Conservation (phyloP, 805 yeast genomes). For the Starmerella davenportii region DNA sequence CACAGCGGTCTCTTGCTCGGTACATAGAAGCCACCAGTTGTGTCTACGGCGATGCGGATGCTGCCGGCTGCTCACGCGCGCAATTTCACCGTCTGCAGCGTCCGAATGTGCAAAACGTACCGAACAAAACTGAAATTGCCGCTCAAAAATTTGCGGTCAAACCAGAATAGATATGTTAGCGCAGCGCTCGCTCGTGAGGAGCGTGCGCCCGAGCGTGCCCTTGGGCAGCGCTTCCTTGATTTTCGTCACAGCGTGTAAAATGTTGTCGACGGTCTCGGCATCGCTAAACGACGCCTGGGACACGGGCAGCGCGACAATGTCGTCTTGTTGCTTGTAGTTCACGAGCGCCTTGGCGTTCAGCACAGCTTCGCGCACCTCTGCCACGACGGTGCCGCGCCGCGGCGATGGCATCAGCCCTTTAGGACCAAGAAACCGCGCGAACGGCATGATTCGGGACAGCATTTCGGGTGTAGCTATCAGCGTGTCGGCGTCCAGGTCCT, state of each 20-base stretch:
- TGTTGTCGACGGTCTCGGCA: conserved; percentile 51
- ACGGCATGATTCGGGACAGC: conserved; percentile 36
- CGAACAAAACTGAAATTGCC: too few species aligned
- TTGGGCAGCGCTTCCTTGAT: conserved; percentile 29
- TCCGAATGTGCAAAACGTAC: too few species aligned
- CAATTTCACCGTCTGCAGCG: too few species aligned
- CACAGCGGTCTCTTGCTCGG: too few species aligned
- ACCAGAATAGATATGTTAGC: conserved; percentile 56
- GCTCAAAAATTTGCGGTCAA: too few species aligned
- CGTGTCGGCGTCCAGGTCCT: conserved; percentile 28
- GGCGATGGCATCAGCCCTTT: conserved; percentile 73
- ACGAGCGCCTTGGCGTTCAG: conserved; percentile 42
- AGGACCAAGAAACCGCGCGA: conserved; percentile 77
- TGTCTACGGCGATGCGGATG: too few species aligned
- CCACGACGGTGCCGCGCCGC: conserved; percentile 70
- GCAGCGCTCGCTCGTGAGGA: conserved; percentile 52
- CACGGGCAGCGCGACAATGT: conserved; percentile 44
- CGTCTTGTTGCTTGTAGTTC: conserved; percentile 59
- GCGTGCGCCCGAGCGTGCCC: conserved; percentile 50
- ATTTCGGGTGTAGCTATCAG: conserved; percentile 78
- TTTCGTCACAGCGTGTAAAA: conserved; percentile 47
- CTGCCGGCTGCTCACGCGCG: too few species aligned
- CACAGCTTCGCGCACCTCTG: conserved; percentile 41
- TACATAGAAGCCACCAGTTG: too few species aligned
- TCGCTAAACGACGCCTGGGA: conserved; percentile 68